Evolutionary conservation across 2,329 filamentous ascomycete genomes (phyloP).

Genomic region (Ceratocystis lukuohia): DNA sequence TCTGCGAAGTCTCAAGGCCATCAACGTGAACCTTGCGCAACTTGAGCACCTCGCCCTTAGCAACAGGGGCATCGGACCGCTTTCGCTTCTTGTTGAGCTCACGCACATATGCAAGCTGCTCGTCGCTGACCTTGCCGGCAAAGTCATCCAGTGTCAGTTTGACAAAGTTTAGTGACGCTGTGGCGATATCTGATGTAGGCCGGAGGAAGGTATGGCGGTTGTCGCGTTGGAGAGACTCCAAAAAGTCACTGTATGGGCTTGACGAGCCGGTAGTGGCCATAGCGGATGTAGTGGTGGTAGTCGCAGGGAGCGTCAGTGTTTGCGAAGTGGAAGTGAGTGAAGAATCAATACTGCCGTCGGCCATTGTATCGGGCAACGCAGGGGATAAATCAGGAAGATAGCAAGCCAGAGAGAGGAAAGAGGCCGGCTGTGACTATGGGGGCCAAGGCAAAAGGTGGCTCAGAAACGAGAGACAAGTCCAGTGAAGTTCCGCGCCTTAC

Average conservation of each 20-base stretch:
- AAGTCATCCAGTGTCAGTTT: conserved; percentile 70
- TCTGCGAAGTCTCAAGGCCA: conserved; percentile 75
- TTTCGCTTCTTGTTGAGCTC: conserved; percentile 65
- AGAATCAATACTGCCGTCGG: conserved; percentile 29
- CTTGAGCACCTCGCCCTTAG: conserved; percentile 46
- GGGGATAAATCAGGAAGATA: not conserved
- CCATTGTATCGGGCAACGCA: conserved; percentile 19
- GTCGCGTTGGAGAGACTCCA: conserved; percentile 42
- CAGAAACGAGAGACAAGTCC: not conserved
- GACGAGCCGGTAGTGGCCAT: conserved; percentile 23
- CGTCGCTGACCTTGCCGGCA: conserved; percentile 57
- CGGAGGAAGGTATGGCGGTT: conserved; percentile 66
- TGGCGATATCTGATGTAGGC: conserved; percentile 52
- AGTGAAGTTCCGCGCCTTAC: not conserved
- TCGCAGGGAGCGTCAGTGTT: conserved; percentile 41
- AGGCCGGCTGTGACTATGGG: not conserved
- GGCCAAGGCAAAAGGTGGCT: too few species aligned
- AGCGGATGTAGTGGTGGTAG: conserved; percentile 29
- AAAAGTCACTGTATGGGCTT: conserved; percentile 36
- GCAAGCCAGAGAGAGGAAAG: not conserved
- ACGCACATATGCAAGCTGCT: conserved; percentile 55
- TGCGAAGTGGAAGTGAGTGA: conserved; percentile 52
- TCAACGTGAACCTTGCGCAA: conserved; percentile 73
- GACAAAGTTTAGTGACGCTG: conserved; percentile 58
- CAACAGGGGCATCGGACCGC: conserved; percentile 39